Evolutionary conservation across 805 yeast species (phyloP).

Genomic region (Geotrichum ghanense): DNA sequence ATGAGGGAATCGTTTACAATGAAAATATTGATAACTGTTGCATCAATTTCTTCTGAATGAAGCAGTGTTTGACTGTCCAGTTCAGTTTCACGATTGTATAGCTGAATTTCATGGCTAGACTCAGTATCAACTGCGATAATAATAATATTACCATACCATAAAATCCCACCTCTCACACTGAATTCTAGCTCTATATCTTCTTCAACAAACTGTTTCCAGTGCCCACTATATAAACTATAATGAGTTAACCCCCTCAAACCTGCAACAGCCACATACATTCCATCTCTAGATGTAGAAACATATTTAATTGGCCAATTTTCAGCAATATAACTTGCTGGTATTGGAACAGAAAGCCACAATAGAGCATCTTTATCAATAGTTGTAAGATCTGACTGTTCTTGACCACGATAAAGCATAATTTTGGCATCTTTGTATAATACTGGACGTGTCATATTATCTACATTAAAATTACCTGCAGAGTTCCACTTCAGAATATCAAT

Average conservation of each 20-base stretch:
- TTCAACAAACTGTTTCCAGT: slow-evolving; percentile 36
- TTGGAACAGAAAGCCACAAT: slow-evolving; percentile 35
- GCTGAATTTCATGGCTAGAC: slow-evolving; percentile 20
- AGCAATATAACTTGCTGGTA: slow-evolving; percentile 36
- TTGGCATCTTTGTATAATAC: slow-evolving; percentile 31
- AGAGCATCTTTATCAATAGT: slow-evolving; percentile 32
- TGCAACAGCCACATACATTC: slow-evolving; percentile 37
- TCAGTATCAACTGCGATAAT: slow-evolving; percentile 25
- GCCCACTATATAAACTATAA: slow-evolving; percentile 29
- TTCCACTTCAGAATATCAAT: slow-evolving; percentile 23
- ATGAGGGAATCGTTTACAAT: slow-evolving; percentile 22
- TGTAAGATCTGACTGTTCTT: slow-evolving; percentile 31
- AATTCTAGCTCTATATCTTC: slow-evolving; percentile 25
- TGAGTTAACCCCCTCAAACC: slow-evolving; percentile 37
- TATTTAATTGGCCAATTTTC: slow-evolving; percentile 34
- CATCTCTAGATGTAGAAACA: slow-evolving; percentile 36
- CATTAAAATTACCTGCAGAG: slow-evolving; percentile 16
- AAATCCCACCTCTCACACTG: slow-evolving; percentile 28
- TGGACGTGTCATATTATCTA: slow-evolving; percentile 31
- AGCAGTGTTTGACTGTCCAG: slow-evolving; percentile 24
- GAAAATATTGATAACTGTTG: slow-evolving; percentile 23
- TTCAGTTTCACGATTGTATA: slow-evolving; percentile 28
- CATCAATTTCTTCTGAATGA: slow-evolving; percentile 19
- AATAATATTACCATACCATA: slow-evolving; percentile 29
- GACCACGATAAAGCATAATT: slow-evolving; percentile 36